These are phyloP conservation scores for Chalciporus sphaerocephalus DNA, from an alignment of 768 basidiomycete genomes.

Conservation along the genomic window DNA sequence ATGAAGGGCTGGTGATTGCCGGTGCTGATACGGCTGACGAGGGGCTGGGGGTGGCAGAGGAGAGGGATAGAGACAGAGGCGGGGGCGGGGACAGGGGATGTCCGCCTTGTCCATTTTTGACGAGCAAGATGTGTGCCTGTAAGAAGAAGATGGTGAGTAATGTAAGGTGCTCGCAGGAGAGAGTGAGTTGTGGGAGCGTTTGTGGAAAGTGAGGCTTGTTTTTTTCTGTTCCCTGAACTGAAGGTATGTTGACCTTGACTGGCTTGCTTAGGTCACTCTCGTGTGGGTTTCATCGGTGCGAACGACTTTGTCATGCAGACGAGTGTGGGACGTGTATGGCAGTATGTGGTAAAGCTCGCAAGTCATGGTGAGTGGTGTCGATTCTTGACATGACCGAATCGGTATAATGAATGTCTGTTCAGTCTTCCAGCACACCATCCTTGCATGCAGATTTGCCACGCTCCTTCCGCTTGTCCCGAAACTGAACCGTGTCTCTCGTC, in stretches of 20 bases:
- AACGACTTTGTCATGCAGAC: slow-evolving; percentile 75
- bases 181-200: slow-evolving; percentile 73
- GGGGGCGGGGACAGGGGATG: slow-evolving; percentile 38
- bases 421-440: slow-evolving; percentile 72
- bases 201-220: slow-evolving; percentile 64
- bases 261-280: slow-evolving; percentile 47
- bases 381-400: not conserved
- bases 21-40: slow-evolving; percentile 26
- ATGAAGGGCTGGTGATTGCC: slow-evolving; percentile 51
- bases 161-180: slow-evolving; percentile 75
- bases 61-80: no score
- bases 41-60: slow-evolving; percentile 9
- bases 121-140: slow-evolving; percentile 79
- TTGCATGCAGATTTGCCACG: slow-evolving; percentile 79
- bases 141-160: slow-evolving; percentile 80
- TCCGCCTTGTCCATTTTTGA: slow-evolving; percentile 84
- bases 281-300: slow-evolving; percentile 91
- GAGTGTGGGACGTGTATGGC: slow-evolving; percentile 75
- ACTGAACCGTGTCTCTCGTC: slow-evolving; percentile 67
- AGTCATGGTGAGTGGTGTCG: slow-evolving; percentile 61
- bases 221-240: not conserved
- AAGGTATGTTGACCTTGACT: not conserved
- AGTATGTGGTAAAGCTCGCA: slow-evolving; percentile 81
- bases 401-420: not conserved
- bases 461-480: slow-evolving; percentile 82